phyloP scores from a whole-genome alignment of 2,329 filamentous ascomycete species.

The Arthroderma sp. region DNA sequence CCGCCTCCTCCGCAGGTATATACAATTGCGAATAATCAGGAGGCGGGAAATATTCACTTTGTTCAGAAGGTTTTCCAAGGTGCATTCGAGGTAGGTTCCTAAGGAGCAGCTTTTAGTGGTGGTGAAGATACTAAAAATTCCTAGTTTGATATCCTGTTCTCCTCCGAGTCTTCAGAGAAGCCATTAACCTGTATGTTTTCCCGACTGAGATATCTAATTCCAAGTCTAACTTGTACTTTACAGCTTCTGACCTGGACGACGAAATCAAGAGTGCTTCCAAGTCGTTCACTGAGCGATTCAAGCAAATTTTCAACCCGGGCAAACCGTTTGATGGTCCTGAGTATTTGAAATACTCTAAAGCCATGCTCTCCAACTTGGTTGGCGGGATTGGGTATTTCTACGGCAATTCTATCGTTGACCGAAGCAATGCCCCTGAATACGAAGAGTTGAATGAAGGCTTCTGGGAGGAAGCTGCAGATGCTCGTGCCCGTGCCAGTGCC shows the following conservation, averaged over 20 bases:
- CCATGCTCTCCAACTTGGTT: conserved; percentile 84
- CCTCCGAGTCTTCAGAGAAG: conserved; percentile 53
- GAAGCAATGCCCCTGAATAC: conserved; percentile 82
- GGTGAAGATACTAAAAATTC: neutral
- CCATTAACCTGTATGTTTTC: conserved; percentile 37
- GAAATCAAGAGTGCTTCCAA: conserved; percentile 54
- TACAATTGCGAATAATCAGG: conserved; percentile 51
- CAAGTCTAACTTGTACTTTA: neutral
- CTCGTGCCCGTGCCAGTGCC: conserved; percentile 53
- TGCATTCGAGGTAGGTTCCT: conserved; percentile 49
- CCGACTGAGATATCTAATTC: neutral
- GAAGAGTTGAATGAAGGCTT: conserved; percentile 92
- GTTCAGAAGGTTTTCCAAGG: conserved; percentile 88
- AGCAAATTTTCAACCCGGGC: conserved; percentile 56
- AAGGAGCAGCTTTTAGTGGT: neutral
- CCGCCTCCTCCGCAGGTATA: conserved; percentile 79
- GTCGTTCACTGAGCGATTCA: conserved; percentile 62
- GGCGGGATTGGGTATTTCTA: conserved; percentile 95
- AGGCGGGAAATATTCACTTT: conserved; percentile 65
- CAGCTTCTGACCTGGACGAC: conserved; percentile 51
- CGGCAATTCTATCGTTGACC: conserved; percentile 75
- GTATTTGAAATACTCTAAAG: conserved; percentile 69
- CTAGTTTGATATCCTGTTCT: conserved; percentile 81
- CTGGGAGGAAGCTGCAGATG: conserved; percentile 81
- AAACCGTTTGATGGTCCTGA: conserved; percentile 61